Percentiles rank a stretch among this genome's conserved stretches.
These are phyloP conservation scores for Metschnikowia lunata DNA, from an alignment of 805 yeast species.

Conservation along the genomic window DNA sequence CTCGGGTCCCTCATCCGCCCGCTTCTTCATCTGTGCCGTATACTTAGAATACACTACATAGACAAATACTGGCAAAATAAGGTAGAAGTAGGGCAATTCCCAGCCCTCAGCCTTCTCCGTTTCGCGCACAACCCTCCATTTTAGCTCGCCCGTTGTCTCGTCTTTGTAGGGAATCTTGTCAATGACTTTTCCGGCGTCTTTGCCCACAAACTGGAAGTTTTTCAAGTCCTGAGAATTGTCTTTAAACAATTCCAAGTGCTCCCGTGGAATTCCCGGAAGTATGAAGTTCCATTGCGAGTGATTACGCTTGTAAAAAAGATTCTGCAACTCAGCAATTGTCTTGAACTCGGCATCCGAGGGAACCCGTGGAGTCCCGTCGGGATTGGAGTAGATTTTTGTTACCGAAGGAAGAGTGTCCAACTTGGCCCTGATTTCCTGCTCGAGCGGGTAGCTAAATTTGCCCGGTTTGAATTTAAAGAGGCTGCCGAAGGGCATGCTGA, in stretches of 20 bases:
- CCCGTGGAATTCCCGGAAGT: constrained; percentile 46
- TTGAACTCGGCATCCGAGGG: constrained; percentile 70
- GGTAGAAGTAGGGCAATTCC: constrained; percentile 70
- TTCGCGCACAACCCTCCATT: constrained; percentile 74
- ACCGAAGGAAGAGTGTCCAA: constrained; percentile 62
- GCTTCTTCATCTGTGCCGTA: constrained; percentile 39
- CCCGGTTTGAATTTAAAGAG: constrained; percentile 36
- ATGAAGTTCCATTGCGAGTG: constrained; percentile 47
- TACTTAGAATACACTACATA: constrained; percentile 49
- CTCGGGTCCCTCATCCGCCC: constrained; percentile 47
- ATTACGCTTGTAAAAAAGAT: constrained; percentile 53
- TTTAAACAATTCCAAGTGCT: constrained; percentile 51
- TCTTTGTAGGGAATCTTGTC: constrained; percentile 85
- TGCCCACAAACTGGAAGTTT: constrained; percentile 49
- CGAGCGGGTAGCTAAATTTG: constrained; percentile 44
- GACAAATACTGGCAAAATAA: constrained; percentile 67
- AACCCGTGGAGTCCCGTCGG: constrained; percentile 69
- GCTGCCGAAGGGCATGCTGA: constrained; percentile 37
- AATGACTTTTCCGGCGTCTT: constrained; percentile 54
- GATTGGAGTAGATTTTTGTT: constrained; percentile 62
- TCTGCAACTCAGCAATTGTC: constrained; percentile 66
- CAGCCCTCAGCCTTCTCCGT: constrained; percentile 75
- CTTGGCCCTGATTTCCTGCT: constrained; percentile 57
- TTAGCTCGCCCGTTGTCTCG: constrained; percentile 69
- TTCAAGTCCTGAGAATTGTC: constrained; percentile 60